Evolutionary conservation across 1,284 basidiomycete species (phyloP), one percentile per base, ranked within the genome.

Genomic region (Trichosporon sp.): DNA sequence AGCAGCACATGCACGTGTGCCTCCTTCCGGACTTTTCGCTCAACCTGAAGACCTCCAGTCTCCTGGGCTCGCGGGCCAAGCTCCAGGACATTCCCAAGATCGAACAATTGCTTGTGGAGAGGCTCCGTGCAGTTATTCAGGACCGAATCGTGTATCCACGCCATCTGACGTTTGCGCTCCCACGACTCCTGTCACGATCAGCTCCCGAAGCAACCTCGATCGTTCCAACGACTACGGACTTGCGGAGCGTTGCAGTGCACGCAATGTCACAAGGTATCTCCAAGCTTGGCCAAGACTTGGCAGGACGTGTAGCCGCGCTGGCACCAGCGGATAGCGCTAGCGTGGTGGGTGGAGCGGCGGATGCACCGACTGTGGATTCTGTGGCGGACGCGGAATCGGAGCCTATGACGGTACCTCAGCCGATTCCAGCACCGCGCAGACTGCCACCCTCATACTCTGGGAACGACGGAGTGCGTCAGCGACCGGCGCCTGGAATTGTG

Each of bases 31-130:
- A 88, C 76, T 88, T 88, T 72, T 83, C 85, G 21, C 83, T 88
- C 42, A 84, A 85, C 62, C 81, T 87, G 42, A 84, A 85, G 42
- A 85, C 86, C 0, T 84, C 85, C 3, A 86, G 84, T 62, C 78
- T 87, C 18, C 79, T 88, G 3, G 87, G 87, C 4, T 85, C 84
- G 21, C 76, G 86, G 65, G 87, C 87, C 5, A 87, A 87, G 76
- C 78, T 88, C 21, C 86, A 87, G 72, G 87, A 88, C 73, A 85
- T 87, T 1, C 87, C 87, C 11, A 88, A 88, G 75, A 84, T 88
- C 51, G 87, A 88, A 72, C 87, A 88, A 74, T 81, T 88, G 32
- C 82, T 88, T 65, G 74, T 86, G 2, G 83, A 84, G 3, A 81
- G 87, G 2, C 74, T 88, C 0, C 80, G 86, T 31, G 81, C 81